phyloP scores from a whole-genome alignment of 2,329 filamentous ascomycete genomes.

The Aspergillus calidoustus region DNA sequence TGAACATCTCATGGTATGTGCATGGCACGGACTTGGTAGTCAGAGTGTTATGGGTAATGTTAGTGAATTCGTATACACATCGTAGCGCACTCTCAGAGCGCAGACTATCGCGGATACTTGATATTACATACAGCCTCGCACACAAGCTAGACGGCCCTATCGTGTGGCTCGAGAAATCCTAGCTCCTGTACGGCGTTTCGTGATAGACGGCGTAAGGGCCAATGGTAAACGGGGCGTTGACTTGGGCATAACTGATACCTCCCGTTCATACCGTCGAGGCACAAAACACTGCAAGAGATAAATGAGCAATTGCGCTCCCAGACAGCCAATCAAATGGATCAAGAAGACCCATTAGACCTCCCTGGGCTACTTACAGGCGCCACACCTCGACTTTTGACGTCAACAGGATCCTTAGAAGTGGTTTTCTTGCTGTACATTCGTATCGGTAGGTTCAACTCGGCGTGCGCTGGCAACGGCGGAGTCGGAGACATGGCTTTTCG shows the following conservation, averaged over 20 bases:
- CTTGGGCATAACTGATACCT: not conserved
- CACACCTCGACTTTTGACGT: slow-evolving; percentile 21
- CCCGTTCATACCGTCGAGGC: not conserved
- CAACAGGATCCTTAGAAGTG: slow-evolving; percentile 4
- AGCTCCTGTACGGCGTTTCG: not conserved
- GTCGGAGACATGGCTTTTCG: slow-evolving; percentile 68
- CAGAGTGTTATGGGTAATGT: not conserved
- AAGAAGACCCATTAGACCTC: not conserved
- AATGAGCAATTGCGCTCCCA: not conserved
- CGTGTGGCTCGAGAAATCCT: not conserved
- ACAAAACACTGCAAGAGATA: not conserved
- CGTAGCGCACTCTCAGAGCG: not conserved
- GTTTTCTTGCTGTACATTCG: slow-evolving; percentile 14
- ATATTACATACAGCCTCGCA: not conserved
- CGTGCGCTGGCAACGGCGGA: slow-evolving; percentile 71
- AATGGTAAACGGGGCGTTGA: not conserved
- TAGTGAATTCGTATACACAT: not conserved
- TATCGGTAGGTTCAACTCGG: slow-evolving; percentile 70
- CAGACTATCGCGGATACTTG: not conserved
- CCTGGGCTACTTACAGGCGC: not conserved
- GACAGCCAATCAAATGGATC: not conserved
- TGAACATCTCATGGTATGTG: not conserved
- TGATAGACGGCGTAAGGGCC: not conserved
- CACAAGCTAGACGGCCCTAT: not conserved
- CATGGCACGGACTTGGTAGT: not conserved